Base-by-base conservation (phyloP, 1,284 basidiomycete species). In the Mycena sp. region DNA sequence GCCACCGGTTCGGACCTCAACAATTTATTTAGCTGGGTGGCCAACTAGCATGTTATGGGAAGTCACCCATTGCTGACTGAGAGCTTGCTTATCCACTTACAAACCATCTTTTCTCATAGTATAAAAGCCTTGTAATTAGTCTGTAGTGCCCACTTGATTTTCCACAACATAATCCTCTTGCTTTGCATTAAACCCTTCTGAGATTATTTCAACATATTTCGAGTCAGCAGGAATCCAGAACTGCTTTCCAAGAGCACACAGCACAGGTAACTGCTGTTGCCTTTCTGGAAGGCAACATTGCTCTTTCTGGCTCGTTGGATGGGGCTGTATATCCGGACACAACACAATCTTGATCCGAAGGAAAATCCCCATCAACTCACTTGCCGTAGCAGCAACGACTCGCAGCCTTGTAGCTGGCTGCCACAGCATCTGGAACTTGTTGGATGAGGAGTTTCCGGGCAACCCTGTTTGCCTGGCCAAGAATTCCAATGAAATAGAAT, bases 241-340 rank as follows among this genome's bases (percentile, higher is more conserved):
- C n/a, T n/a, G n/a, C n/a, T n/a, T n/a, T n/a, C 51, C 29, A 25
- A 3, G 50, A 25, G 9, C 51, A 58, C 10, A 44, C 48, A 19
- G 40, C 6, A 6, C 28, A 14, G 1, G 51, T 63, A n/a, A 56
- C 61, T 6, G 32, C 43, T 6, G 37, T 63, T 1, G 37, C 16
- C 10, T 63, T 63, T 38, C 17, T 63, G 12, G 50, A 52, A 2
- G 56, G 25, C 4, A n/a, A 44, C 3, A 29, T 41, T 25, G 43
- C 35, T 6, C 6, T 63, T 12, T 63, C 61, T 17, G 49, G 48
- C 26, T 62, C 61, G 0, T 12, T 35, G 43, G 56, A 63, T 28
- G 29, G 46, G 6, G 28, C 29, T 0, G 12, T 63, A 2, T 53
- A 45, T 25, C 4, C 44, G 61, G 45, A 25, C 19, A 38, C 16